Conservation (phyloP, 1,139 yeast genomes). For the Scheffersomyces cryptocercus region DNA sequence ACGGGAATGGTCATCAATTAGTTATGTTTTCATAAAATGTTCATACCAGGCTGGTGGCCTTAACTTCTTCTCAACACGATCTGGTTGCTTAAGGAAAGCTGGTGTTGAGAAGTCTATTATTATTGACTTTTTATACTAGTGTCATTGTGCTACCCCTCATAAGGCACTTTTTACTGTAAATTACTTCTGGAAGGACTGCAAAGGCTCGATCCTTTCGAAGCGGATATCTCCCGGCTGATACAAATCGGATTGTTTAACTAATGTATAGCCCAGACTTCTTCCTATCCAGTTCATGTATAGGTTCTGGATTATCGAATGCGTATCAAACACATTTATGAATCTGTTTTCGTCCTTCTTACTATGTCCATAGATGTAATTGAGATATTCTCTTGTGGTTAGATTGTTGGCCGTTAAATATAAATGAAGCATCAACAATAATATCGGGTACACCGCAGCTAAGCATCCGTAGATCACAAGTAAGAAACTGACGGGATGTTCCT, state of each 20-base stretch:
- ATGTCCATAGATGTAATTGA: constrained; percentile 36
- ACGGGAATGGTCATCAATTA: too few species aligned
- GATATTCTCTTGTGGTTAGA: constrained; percentile 69
- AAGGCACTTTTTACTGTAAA: too few species aligned
- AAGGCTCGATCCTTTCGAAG: constrained; percentile 24
- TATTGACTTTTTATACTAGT: too few species aligned
- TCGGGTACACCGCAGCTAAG: constrained; percentile 53
- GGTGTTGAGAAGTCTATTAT: too few species aligned
- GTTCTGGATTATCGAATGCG: constrained; percentile 37
- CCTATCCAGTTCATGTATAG: constrained; percentile 50
- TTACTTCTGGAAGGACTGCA: constrained; percentile 1
- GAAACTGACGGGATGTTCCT: constrained; percentile 42
- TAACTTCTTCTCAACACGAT: too few species aligned
- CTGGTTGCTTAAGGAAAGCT: too few species aligned
- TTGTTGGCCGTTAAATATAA: constrained; percentile 54
- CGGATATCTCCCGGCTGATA: constrained; percentile 47
- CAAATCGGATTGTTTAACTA: constrained; percentile 35
- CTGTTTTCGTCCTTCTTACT: constrained; percentile 7
- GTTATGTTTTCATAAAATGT: too few species aligned
- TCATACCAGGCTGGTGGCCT: too few species aligned
- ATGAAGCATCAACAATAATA: constrained; percentile 54
- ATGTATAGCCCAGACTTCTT: constrained; percentile 47
- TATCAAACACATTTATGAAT: constrained; percentile 47
- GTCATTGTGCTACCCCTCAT: too few species aligned
- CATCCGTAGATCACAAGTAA: constrained; percentile 49